A percentile compares a stretch with the other conserved stretches of the same genome.
Evolutionary conservation across 192 early-diverging fungal species (phyloP).

Genomic region (Umbelopsis isabellina): DNA sequence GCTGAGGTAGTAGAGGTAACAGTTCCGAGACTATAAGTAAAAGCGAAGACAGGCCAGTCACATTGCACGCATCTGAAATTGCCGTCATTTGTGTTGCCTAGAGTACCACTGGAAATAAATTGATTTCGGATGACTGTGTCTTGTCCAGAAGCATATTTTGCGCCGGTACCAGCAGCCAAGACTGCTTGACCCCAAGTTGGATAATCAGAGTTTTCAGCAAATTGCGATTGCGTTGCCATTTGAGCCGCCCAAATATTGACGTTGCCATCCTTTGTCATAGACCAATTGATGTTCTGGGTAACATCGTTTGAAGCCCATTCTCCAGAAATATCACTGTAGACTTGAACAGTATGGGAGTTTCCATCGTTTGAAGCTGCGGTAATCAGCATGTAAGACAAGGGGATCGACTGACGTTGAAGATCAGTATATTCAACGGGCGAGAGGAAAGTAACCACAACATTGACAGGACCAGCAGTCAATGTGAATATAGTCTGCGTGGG

Average conservation of each 20-base stretch:
- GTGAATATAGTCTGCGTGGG: conserved; percentile 5
- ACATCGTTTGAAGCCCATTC: conserved; percentile 22
- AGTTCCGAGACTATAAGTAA: conserved; percentile 3
- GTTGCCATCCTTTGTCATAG: background rate
- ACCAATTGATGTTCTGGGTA: background rate
- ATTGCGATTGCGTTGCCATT: background rate
- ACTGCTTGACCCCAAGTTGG: conserved; percentile 16
- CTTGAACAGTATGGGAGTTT: conserved; percentile 18
- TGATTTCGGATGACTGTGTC: background rate
- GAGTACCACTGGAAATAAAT: conserved; percentile 9
- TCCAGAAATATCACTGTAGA: conserved; percentile 15
- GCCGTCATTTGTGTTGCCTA: conserved; percentile 19
- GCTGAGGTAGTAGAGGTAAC: conserved; percentile 13
- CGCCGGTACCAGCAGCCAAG: background rate
- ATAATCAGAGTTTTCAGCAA: conserved; percentile 17
- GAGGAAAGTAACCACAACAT: conserved; percentile 13
- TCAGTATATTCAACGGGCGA: conserved; percentile 18
- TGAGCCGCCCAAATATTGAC: conserved; percentile 13
- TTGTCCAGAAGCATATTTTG: conserved; percentile 6
- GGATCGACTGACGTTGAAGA: conserved; percentile 21
- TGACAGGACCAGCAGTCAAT: conserved; percentile 7
- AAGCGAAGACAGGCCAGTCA: conserved; percentile 14
- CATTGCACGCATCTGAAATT: background rate
- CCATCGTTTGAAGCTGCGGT: conserved; percentile 8
- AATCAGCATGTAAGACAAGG: conserved; percentile 12